Evolutionary conservation across 129 eudicot genomes (phyloP).

Genomic region (Deinandra increscens): DNA sequence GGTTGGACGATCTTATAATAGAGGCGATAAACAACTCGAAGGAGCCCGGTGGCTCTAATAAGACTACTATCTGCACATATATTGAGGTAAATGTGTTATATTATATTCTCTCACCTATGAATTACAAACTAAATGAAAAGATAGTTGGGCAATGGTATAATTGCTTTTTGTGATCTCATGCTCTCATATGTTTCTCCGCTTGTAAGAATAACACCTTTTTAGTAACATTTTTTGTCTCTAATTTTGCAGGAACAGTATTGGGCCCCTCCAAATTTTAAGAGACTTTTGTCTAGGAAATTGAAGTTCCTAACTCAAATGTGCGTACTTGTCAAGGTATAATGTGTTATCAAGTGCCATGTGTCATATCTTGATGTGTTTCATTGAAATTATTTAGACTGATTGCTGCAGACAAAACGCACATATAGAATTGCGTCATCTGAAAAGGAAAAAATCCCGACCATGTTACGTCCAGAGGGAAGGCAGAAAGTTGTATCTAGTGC

Average conservation of each 20-base stretch:
- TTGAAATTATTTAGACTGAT: neutral
- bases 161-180: constrained; percentile 5
- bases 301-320: constrained; percentile 73
- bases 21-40: constrained; percentile 82
- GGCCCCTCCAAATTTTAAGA: constrained; percentile 90
- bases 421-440: constrained; percentile 61
- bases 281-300: constrained; percentile 78
- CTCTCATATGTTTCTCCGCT: neutral
- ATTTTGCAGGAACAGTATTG: constrained; percentile 74
- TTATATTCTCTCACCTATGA: neutral
- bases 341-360: neutral
- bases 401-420: constrained; percentile 64
- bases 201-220: neutral
- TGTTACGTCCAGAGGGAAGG: constrained; percentile 58
- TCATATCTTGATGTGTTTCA: neutral
- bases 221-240: constrained; percentile 9
- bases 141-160: neutral
- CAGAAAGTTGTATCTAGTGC: constrained; percentile 27
- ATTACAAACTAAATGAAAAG: neutral
- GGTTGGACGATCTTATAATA: constrained; percentile 92
- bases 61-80: constrained; percentile 78
- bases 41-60: constrained; percentile 91
- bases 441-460: constrained; percentile 46
- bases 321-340: constrained; percentile 66
- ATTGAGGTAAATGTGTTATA: constrained; percentile 60